Percentiles rank a stretch among this genome's conserved stretches.
Conservation (phyloP, 116 monocot genomes). For the Cymodocea nodosa region DNA sequence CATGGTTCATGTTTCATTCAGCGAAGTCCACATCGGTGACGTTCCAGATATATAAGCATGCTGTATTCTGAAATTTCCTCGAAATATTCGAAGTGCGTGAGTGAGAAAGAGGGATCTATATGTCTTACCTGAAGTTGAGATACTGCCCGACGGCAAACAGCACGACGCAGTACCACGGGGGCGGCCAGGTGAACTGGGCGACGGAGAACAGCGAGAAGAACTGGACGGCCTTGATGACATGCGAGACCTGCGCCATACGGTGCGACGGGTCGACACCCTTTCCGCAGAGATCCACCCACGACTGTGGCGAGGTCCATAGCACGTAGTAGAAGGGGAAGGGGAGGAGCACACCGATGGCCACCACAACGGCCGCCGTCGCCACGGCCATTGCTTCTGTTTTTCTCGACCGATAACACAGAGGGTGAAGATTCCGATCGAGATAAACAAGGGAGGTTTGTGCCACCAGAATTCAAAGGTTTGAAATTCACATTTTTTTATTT, state of each 20-base stretch:
- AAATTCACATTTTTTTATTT: no score
- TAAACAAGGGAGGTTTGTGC: no score
- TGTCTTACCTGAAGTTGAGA: constrained; percentile 74
- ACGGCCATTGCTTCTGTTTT: no score
- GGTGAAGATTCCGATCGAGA: no score
- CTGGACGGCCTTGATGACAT: constrained; percentile 59
- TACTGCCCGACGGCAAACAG: constrained; percentile 66
- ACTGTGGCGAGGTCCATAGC: constrained; percentile 64
- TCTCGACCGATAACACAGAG: no score
- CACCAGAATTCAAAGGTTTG: no score
- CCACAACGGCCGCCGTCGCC: constrained; percentile 12
- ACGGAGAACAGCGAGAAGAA: constrained; percentile 57
- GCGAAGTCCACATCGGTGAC: no score
- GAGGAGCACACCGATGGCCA: constrained; percentile 25
- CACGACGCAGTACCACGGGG: constrained; percentile 43
- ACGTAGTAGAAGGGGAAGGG: constrained; percentile 88
- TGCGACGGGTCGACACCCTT: constrained; percentile 66
- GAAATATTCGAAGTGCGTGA: not conserved
- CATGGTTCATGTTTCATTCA: no score
- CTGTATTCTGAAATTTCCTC: no score
- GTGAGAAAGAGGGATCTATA: not conserved
- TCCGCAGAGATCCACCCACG: constrained; percentile 77
- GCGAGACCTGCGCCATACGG: constrained; percentile 76
- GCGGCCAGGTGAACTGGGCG: constrained; percentile 36
- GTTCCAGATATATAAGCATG: no score